Percentiles rank a stretch among this genome's conserved stretches.
phyloP scores from a whole-genome alignment of 2,329 filamentous ascomycete genomes.

The Scedosporium aurantiacum region DNA sequence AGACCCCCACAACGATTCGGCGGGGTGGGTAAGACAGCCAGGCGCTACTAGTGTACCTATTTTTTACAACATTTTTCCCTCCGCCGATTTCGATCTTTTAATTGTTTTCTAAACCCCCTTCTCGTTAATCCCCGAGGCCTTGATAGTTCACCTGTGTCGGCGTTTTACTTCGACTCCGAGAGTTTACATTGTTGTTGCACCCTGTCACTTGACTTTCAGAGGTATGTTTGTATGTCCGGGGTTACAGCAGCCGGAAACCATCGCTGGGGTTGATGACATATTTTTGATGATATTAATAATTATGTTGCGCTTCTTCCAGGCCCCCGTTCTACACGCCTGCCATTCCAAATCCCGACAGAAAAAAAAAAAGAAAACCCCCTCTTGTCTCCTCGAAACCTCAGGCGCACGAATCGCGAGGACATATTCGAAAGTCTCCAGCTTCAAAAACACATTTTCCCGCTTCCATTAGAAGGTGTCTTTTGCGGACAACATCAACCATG shows the following conservation, averaged over 20 bases:
- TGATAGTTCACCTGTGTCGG: background rate
- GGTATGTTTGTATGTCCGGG: background rate
- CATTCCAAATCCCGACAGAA: background rate
- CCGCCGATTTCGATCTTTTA: background rate
- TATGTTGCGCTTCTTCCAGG: background rate
- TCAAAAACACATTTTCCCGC: background rate
- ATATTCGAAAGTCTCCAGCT: background rate
- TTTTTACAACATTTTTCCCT: background rate
- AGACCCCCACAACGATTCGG: background rate
- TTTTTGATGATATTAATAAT: constrained; percentile 1
- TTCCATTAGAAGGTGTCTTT: background rate
- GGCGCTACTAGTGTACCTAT: background rate
- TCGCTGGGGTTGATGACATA: background rate
- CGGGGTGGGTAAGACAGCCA: background rate
- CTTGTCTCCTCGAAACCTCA: background rate
- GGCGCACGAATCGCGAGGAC: background rate
- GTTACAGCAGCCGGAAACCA: background rate
- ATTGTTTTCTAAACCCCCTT: background rate
- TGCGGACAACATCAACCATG: constrained; percentile 25
- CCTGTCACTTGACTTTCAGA: background rate
- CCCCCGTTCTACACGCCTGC: background rate
- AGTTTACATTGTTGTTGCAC: background rate
- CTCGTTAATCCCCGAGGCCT: background rate
- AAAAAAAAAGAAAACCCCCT: background rate
- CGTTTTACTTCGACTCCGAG: background rate